Evolutionary conservation across 345 rosid species (phyloP), one percentile per base, ranked within the genome.

Genomic region (Moringa oleifera): DNA sequence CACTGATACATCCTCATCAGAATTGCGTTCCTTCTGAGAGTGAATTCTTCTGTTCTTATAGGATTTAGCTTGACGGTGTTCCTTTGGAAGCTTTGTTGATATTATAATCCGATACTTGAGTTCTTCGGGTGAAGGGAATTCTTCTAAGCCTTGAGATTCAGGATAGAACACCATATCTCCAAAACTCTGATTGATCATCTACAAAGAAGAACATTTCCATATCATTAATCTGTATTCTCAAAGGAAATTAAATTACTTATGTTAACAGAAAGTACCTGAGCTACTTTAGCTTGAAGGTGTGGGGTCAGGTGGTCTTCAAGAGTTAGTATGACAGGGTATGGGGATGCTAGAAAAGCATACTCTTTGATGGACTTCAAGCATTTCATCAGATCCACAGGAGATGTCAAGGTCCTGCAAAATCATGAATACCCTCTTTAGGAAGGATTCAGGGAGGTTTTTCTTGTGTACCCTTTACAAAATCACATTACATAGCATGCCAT

Each of bases 371-470:
- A 86, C 55, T 75, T 81, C 73, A 86, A 77, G 74, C 93, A 89
- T 72, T 81, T 81, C 59, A 79, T 74, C n/a, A 89, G 96, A 50
- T 82, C 89, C 67, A 90, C 99, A 0, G 97, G 95, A 61, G 88
- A 71, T 24, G 99, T 94, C 73, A 84, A 69, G 25, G 99, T 90
- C 88, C 99, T 94, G 65, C 20, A 17, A 23, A 11, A 33, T 23
- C 68, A 65, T 25, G 11, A 64, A 74, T 61, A 65, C 36, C 63
- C n/a, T n/a, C n/a, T n/a, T n/a, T n/a, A n/a, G n/a, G n/a, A n/a
- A n/a, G n/a, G n/a, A n/a, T n/a, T n/a, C n/a, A n/a, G n/a, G n/a
- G n/a, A n/a, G n/a, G n/a, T n/a, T n/a, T n/a, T n/a, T n/a, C n/a
- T n/a, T n/a, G n/a, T n/a, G n/a, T n/a, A n/a, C n/a, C n/a, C n/a